Evolutionary conservation across 2,329 filamentous ascomycete species (phyloP).

Genomic region (Trichoderma arundinaceum): DNA sequence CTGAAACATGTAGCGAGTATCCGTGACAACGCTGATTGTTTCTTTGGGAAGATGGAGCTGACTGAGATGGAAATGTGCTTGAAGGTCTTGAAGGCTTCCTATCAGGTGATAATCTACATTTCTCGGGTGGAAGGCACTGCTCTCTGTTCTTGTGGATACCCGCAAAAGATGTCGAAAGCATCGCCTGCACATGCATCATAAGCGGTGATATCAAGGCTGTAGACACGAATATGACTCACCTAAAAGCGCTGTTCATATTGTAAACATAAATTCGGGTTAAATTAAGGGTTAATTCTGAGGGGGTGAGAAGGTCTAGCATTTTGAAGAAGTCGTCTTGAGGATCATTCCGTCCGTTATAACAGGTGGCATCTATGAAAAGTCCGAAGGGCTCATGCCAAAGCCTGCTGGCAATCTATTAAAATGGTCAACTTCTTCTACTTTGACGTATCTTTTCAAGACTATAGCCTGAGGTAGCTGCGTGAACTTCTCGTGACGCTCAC

Average conservation of each 20-base stretch:
- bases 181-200: slow-evolving; percentile 48
- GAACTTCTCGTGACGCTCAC: background rate
- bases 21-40: slow-evolving; percentile 70
- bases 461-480: background rate
- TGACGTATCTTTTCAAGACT: background rate
- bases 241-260: slow-evolving; percentile 75
- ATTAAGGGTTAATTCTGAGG: slow-evolving; percentile 64
- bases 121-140: slow-evolving; percentile 64
- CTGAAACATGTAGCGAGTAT: slow-evolving; percentile 69
- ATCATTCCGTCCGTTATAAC: slow-evolving; percentile 71
- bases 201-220: background rate
- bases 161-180: slow-evolving; percentile 68
- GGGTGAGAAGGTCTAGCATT: slow-evolving; percentile 66
- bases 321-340: slow-evolving; percentile 69
- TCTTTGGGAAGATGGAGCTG: slow-evolving; percentile 72
- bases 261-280: slow-evolving; percentile 69
- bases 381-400: slow-evolving; percentile 74
- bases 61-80: slow-evolving; percentile 69
- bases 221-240: slow-evolving; percentile 46
- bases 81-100: slow-evolving; percentile 68
- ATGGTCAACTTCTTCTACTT: background rate
- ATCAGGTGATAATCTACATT: slow-evolving; percentile 71
- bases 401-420: slow-evolving; percentile 65
- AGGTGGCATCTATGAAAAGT: slow-evolving; percentile 71
- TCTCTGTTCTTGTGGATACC: slow-evolving; percentile 65